Evolutionary conservation across 2,329 filamentous ascomycete genomes (phyloP).

Genomic region (Botrytis cinerea): DNA sequence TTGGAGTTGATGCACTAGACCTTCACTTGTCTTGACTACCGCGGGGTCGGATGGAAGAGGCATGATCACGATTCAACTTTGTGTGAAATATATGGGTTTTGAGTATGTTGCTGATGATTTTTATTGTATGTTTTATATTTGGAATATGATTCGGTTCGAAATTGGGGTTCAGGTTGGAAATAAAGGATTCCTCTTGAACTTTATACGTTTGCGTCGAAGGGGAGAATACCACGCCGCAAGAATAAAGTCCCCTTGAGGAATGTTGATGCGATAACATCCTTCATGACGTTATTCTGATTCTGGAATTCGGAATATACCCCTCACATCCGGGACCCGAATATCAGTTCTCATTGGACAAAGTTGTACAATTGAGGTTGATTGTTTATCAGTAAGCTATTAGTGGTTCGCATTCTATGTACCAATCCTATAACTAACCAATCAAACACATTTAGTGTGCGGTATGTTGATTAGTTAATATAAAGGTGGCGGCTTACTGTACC

Average conservation of each 20-base stretch:
- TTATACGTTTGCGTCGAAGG: neutral
- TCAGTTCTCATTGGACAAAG: neutral
- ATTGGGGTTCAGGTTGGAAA: neutral
- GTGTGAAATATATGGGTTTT: neutral
- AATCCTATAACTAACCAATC: neutral
- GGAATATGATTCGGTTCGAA: neutral
- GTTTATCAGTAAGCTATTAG: neutral
- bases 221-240: neutral
- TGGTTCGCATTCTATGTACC: neutral
- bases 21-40: slow-evolving; percentile 19
- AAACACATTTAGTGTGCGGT: rapidly evolving
- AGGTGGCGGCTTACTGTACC: neutral
- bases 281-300: neutral
- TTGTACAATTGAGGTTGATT: neutral
- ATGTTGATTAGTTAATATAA: slow-evolving; percentile 1
- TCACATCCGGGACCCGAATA: neutral
- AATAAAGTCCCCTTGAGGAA: neutral
- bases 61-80: slow-evolving; percentile 1
- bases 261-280: neutral
- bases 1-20: slow-evolving; percentile 11
- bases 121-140: neutral
- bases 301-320: neutral
- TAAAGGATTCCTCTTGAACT: neutral
- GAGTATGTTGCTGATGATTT: neutral
- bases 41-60: slow-evolving; percentile 23